These are phyloP conservation scores for Alternaria gaisen DNA, from an alignment of 2,329 filamentous ascomycete species.

Conservation along the genomic window DNA sequence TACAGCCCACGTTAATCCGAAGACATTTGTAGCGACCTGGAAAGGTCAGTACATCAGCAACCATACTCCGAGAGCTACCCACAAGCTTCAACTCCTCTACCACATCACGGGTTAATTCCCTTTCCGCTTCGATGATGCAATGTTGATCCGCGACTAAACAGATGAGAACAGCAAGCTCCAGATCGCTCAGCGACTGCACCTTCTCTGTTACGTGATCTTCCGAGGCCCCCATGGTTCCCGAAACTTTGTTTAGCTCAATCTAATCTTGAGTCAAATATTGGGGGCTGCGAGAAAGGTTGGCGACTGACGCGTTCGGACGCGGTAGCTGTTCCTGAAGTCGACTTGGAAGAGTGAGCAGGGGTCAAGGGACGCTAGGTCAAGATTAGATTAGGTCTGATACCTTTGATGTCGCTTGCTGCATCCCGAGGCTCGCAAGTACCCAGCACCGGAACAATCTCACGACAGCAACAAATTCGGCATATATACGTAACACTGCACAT, in stretches of 20 bases:
- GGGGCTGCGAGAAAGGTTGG: neutral
- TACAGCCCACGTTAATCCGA: constrained; percentile 74
- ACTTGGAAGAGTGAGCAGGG: neutral
- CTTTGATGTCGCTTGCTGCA: neutral
- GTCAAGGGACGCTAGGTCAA: neutral
- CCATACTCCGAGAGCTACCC: constrained; percentile 21
- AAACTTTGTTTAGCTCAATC: neutral
- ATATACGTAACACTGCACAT: neutral
- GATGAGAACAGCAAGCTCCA: constrained; percentile 86
- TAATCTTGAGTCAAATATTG: neutral
- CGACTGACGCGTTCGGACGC: neutral
- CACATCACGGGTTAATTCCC: constrained; percentile 70
- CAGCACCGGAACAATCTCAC: neutral
- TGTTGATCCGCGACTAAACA: constrained; percentile 84
- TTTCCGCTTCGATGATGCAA: constrained; percentile 82
- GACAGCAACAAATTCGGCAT: neutral
- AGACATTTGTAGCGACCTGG: constrained; percentile 73
- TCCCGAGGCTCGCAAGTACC: neutral
- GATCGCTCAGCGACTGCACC: constrained; percentile 81
- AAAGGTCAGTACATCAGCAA: constrained; percentile 13
- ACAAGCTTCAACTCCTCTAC: constrained; percentile 77
- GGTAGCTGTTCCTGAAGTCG: neutral
- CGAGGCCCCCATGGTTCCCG: neutral
- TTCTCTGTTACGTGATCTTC: constrained; percentile 51
- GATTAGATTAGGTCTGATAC: neutral